These are phyloP conservation scores for Eimeria zaria DNA, from an alignment of 169 alveolate species.

Conservation along the genomic window DNA sequence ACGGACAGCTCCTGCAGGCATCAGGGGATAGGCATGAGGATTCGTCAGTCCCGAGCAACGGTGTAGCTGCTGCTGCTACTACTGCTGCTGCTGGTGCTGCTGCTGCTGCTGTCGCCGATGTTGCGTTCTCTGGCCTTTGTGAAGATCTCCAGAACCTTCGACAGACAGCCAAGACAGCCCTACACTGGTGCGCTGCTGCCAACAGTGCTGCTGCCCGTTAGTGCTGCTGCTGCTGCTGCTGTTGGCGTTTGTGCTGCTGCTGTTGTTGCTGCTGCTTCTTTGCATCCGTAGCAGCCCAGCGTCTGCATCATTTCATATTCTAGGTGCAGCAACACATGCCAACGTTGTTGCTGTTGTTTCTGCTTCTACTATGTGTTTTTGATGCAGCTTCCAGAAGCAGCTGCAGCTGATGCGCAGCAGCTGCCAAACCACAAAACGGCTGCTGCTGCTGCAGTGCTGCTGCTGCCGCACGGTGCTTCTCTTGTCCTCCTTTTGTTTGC, in stretches of 20 bases:
- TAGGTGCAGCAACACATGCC: too few species aligned
- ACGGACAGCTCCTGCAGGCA: background rate
- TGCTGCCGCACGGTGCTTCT: conserved; percentile 50
- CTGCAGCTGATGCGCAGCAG: conserved; percentile 49
- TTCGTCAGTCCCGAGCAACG: background rate
- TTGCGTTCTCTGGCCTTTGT: background rate
- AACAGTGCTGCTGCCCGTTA: background rate
- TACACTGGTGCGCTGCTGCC: conserved; percentile 5
- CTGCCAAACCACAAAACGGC: conserved; percentile 54
- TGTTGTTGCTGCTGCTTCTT: background rate
- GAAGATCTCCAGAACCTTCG: conserved; percentile 28
- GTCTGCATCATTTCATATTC: too few species aligned
- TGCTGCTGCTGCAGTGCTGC: conserved; percentile 75
- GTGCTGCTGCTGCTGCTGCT: conserved; percentile 46
- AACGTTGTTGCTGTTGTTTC: too few species aligned
- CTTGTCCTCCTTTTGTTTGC: conserved; percentile 35
- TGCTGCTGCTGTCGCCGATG: conserved; percentile 39
- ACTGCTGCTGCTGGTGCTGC: conserved; percentile 34
- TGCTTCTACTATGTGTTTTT: background rate
- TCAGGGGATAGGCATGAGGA: background rate
- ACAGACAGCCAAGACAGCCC: conserved; percentile 8
- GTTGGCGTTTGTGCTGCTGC: background rate
- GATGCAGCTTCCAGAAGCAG: conserved; percentile 55
- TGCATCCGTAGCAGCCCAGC: background rate
- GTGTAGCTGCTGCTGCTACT: conserved; percentile 3